Conservation (phyloP, 2,329 filamentous ascomycete species). For the Aspergillus nomiae region DNA sequence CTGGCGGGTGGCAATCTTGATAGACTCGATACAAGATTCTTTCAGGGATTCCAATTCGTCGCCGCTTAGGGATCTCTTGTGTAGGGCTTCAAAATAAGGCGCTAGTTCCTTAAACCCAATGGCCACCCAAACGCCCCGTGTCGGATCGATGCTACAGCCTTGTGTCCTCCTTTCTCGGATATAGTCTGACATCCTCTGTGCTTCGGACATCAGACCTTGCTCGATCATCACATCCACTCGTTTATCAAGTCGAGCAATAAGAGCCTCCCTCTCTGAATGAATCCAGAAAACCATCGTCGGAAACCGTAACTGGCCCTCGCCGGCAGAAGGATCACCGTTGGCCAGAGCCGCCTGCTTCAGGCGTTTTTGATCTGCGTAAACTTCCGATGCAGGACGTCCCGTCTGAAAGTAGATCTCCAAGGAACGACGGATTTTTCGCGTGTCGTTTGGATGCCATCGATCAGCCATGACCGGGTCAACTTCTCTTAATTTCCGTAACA, state of each 20-base stretch:
- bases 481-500: constrained; percentile 71
- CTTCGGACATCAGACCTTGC: constrained; percentile 65
- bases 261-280: constrained; percentile 68
- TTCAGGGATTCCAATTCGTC: constrained; percentile 59
- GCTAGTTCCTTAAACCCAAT: constrained; percentile 95
- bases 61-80: constrained; percentile 24
- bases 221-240: constrained; percentile 85
- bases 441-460: constrained; percentile 91
- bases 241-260: constrained; percentile 71
- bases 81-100: constrained; percentile 62
- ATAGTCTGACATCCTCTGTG: constrained; percentile 55
- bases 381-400: constrained; percentile 77
- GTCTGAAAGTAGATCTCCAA: constrained; percentile 87
- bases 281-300: constrained; percentile 81
- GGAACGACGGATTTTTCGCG: constrained; percentile 84
- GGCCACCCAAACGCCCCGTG: constrained; percentile 89
- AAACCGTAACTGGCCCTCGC: constrained; percentile 48
- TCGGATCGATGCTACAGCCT: constrained; percentile 66
- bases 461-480: constrained; percentile 89
- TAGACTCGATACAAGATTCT: constrained; percentile 66
- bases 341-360: constrained; percentile 26
- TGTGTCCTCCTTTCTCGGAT: constrained; percentile 46
- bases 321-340: constrained; percentile 20
- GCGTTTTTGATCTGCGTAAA: constrained; percentile 76
- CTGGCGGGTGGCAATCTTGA: constrained; percentile 79